A percentile compares a stretch with the other conserved stretches of the same genome.
Evolutionary conservation across 2,329 filamentous ascomycete genomes (phyloP).

Genomic region (Hypoxylon sp.): DNA sequence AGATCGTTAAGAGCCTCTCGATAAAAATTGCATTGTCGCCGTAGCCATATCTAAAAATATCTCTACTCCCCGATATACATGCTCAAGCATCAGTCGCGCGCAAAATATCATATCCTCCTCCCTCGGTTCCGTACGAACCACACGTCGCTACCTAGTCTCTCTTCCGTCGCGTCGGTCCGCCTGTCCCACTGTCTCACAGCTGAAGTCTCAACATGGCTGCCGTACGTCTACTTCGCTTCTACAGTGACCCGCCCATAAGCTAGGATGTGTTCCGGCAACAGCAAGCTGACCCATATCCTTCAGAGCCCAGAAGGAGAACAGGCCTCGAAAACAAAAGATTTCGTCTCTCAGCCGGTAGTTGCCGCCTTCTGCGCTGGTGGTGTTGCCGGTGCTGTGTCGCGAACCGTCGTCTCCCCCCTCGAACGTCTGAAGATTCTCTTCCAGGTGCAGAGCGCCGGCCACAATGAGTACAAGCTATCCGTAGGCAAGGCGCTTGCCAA

Average conservation of each 20-base stretch:
- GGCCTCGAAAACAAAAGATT: conserved; percentile 52
- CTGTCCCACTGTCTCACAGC: conserved; percentile 19
- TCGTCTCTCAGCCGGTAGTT: conserved; percentile 81
- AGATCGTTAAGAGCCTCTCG: conserved; percentile 37
- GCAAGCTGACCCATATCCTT: conserved; percentile 29
- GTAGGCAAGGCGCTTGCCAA: conserved; percentile 88
- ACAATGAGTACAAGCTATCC: conserved; percentile 92
- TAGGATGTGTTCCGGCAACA: conserved; percentile 13
- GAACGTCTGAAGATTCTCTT: conserved; percentile 98
- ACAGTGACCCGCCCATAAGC: conserved; percentile 5
- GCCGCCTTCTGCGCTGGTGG: conserved; percentile 95
- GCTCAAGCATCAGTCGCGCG: conserved; percentile 30
- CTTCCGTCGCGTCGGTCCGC: conserved; percentile 17
- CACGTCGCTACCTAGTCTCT: conserved; percentile 8
- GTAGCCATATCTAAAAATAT: conserved; percentile 28
- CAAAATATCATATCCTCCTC: conserved; percentile 21
- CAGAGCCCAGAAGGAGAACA: conserved; percentile 42
- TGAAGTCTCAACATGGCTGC: conserved; percentile 48
- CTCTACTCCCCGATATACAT: conserved; percentile 31
- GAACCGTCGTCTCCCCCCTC: conserved; percentile 94
- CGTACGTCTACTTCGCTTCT: conserved; percentile 45
- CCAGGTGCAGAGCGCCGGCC: conserved; percentile 89
- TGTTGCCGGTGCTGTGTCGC: conserved; percentile 93
- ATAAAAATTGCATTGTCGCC: conserved; percentile 38
- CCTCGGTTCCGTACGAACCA: conserved; percentile 31